Evolutionary conservation across 1,284 basidiomycete species (phyloP).

Genomic region (Agaricales sp.): DNA sequence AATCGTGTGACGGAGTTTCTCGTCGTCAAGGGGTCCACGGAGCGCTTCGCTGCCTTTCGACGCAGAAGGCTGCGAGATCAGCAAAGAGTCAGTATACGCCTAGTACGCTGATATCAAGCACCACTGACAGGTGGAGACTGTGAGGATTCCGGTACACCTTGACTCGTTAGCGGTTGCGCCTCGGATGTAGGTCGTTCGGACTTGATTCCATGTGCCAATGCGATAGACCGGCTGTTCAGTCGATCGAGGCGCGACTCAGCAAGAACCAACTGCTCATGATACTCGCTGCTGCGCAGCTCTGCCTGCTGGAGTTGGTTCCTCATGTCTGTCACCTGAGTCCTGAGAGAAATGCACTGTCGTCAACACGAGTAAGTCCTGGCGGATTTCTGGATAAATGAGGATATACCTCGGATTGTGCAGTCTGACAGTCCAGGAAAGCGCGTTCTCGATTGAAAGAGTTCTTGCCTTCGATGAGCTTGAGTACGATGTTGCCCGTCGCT

Average conservation of each 20-base stretch:
- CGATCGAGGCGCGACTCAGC: conserved; percentile 71
- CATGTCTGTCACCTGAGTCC: conserved; percentile 31
- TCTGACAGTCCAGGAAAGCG: conserved; percentile 36
- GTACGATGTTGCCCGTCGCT: conserved; percentile 50
- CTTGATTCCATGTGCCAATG: conserved; percentile 24
- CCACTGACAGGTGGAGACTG: not conserved
- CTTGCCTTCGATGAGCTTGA: conserved; percentile 42
- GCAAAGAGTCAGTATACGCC: no score
- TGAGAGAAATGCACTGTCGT: conserved; percentile 44
- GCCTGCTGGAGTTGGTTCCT: conserved; percentile 46
- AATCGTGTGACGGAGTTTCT: no score
- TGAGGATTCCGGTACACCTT: not conserved
- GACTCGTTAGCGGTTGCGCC: not conserved
- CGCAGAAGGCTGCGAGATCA: not conserved
- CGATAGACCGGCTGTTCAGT: conserved; percentile 52
- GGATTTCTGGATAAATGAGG: conserved; percentile 4
- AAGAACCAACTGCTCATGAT: conserved; percentile 45
- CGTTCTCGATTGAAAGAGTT: conserved; percentile 26
- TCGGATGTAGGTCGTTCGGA: no score
- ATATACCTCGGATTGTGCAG: conserved; percentile 51
- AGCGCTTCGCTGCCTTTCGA: no score
- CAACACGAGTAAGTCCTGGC: conserved; percentile 13
- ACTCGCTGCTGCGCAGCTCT: conserved; percentile 42
- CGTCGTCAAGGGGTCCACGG: no score
- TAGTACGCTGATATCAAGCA: no score